A percentile compares a stretch with the other conserved stretches of the same genome.
These are phyloP conservation scores for Zopfia rhizophila DNA, from an alignment of 2,329 filamentous ascomycete genomes.

Conservation along the genomic window DNA sequence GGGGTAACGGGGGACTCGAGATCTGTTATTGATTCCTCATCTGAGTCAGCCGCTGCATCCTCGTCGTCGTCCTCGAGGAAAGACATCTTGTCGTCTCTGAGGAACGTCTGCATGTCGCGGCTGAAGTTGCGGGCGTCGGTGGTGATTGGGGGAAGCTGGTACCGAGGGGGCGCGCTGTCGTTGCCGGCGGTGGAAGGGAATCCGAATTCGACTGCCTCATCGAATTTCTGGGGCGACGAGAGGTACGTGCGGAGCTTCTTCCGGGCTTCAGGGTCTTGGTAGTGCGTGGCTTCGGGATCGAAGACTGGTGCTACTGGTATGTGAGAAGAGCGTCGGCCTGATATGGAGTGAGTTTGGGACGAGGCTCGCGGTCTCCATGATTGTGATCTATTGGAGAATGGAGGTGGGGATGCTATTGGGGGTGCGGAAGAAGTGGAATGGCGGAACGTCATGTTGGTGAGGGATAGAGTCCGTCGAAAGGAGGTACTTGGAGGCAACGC, in stretches of 20 bases:
- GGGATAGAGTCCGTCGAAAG: constrained; percentile 77
- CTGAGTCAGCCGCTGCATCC: constrained; percentile 44
- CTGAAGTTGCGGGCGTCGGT: constrained; percentile 54
- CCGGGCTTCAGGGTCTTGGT: constrained; percentile 88
- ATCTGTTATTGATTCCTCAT: constrained; percentile 45
- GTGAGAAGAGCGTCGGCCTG: constrained; percentile 41
- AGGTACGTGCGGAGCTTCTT: constrained; percentile 87
- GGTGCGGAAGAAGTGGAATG: constrained; percentile 58
- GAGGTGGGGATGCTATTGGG: constrained; percentile 56
- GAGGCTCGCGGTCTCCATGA: constrained; percentile 44
- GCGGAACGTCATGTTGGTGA: constrained; percentile 73
- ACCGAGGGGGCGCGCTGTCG: constrained; percentile 33
- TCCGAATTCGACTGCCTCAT: constrained; percentile 93
- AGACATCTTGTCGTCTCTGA: constrained; percentile 65
- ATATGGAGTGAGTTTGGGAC: constrained; percentile 34
- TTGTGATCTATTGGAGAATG: constrained; percentile 39
- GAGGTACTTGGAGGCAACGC: constrained; percentile 47
- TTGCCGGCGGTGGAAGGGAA: constrained; percentile 71
- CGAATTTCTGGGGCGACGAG: constrained; percentile 91
- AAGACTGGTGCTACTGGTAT: constrained; percentile 41
- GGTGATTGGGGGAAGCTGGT: constrained; percentile 45
- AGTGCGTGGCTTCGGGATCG: constrained; percentile 81
- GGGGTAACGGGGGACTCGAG: constrained; percentile 48
- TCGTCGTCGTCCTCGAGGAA: constrained; percentile 51
- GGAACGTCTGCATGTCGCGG: constrained; percentile 67